Base-by-base conservation (phyloP, 768 basidiomycete genomes). In the Pleurotus eryngii region DNA sequence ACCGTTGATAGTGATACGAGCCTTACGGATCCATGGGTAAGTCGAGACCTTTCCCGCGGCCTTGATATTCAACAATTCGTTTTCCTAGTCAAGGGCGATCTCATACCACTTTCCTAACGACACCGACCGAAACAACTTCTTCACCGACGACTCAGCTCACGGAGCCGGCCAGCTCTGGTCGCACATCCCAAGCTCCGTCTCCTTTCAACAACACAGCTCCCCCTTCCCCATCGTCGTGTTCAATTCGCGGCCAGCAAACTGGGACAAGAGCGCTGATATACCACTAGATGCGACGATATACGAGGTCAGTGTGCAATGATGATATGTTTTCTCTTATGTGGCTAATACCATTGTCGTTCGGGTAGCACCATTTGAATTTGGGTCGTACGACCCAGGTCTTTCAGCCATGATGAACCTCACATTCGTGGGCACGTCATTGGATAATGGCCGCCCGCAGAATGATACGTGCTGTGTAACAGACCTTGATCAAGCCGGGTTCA, bases 81-180 rank as follows among this genome's bases (percentile, higher is more conserved):
- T n/a, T n/a, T n/a, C n/a, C n/a, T n/a, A 22, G 80, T 67, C 79
- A 0, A 81, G 86, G 1, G 80, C 84, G 67, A 77, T 91, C 35
- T 79, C 85, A 1, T 86, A 86, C 60, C 90, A 92, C 66, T 90
- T 90, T 62, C 71, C 87, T 57, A 89, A 85, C 64, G 80, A 83
- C 50, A 90, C 88, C 0, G 74, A 76, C 5, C 71, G 76, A 12
- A 57, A 55, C 8, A 84, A 88, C 64, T 84, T 89, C 63, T 86
- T 83, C 68, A 80, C 81, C 1, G 81, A 84, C 47, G 67, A 76
- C 45, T 73, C 81, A 0, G 73, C 76, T 6, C 88, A 90, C 59
- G 87, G 87, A n/a, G 84, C 86, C n/a, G 88, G 87, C 5, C 80
- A 86, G 56, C 76, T 87, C 6, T 85, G 85, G 82, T 87, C 86